These are phyloP conservation scores for Podospora anserina DNA, from an alignment of 495 filamentous ascomycete genomes.

Conservation along the genomic window DNA sequence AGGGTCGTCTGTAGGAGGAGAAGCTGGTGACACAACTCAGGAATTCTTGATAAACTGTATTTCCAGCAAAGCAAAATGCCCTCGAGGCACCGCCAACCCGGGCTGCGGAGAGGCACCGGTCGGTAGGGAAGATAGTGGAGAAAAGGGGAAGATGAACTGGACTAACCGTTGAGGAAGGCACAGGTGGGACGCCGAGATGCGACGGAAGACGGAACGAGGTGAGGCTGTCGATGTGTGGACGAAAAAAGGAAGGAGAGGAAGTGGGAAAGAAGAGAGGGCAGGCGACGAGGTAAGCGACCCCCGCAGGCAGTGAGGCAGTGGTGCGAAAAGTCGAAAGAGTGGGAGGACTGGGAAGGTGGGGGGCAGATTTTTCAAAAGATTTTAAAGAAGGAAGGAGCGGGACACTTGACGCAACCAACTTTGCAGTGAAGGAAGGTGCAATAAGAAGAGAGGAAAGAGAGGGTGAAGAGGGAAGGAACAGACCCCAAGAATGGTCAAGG, in stretches of 20 bases:
- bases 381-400: neutral
- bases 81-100: neutral
- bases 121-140: neutral
- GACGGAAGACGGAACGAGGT: neutral
- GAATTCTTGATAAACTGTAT: neutral
- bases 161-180: neutral
- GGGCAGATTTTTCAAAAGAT: neutral
- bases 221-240: neutral
- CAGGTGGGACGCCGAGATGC: neutral
- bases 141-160: neutral
- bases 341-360: neutral
- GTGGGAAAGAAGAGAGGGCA: neutral
- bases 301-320: neutral
- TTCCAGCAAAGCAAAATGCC: neutral
- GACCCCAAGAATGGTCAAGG: too few species aligned
- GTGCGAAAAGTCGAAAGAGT: neutral
- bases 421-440: neutral
- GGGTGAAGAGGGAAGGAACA: neutral
- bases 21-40: neutral
- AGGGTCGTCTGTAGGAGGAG: neutral
- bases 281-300: too few species aligned
- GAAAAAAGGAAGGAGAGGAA: neutral
- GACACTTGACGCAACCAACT: neutral
- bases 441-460: neutral
- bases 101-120: neutral